These are phyloP conservation scores for Amylostereum areolatum DNA, from an alignment of 1,284 basidiomycete species.

Conservation along the genomic window DNA sequence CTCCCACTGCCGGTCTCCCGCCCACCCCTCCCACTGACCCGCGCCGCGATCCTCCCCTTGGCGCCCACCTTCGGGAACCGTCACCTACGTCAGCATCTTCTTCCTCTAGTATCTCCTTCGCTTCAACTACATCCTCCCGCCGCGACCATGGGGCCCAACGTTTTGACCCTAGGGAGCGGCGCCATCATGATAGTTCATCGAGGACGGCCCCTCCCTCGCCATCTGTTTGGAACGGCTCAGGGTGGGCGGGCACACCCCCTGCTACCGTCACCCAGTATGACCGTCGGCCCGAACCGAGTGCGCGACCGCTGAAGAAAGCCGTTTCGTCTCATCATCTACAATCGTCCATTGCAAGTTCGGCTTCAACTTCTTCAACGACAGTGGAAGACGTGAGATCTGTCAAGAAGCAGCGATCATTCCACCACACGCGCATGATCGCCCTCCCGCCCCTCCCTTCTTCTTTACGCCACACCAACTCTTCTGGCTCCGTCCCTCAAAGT, in stretches of 20 bases:
- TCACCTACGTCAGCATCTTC: constrained; percentile 15
- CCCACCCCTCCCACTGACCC: constrained; percentile 10
- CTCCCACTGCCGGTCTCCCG: constrained; percentile 11
- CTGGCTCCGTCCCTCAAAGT: constrained; percentile 1
- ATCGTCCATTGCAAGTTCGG: constrained; percentile 16
- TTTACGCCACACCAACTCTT: constrained; percentile 20
- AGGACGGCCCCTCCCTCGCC: no score
- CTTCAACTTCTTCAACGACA: constrained; percentile 8
- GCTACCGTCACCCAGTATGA: not conserved
- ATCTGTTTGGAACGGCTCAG: no score
- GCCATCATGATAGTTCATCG: no score
- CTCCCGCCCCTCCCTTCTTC: constrained; percentile 24
- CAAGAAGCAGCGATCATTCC: constrained; percentile 32
- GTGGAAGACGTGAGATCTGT: constrained; percentile 18
- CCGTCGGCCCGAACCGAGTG: no score
- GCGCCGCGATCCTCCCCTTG: not conserved
- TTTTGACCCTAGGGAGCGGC: no score
- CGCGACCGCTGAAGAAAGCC: constrained; percentile 47
- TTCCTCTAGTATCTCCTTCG: constrained; percentile 37
- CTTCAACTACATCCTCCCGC: constrained; percentile 30
- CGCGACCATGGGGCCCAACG: constrained; percentile 21
- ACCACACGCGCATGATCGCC: constrained; percentile 28
- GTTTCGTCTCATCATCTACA: constrained; percentile 49
- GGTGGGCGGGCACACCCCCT: not conserved
- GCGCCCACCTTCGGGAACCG: constrained; percentile 15